phyloP scores from a whole-genome alignment of 768 basidiomycete species.

The Russula griseocarnosa region DNA sequence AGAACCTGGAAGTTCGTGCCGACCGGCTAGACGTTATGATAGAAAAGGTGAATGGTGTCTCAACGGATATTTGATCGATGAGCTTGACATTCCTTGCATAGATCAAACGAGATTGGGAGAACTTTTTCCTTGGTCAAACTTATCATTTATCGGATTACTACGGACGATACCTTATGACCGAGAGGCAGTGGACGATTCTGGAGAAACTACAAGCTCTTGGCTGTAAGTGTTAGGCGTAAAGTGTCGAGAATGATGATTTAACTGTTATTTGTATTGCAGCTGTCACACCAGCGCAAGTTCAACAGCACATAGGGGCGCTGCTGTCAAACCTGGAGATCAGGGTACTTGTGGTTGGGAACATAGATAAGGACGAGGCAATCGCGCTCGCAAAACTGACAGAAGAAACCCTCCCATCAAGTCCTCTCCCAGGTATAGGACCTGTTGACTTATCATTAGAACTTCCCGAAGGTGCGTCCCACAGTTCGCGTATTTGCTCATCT shows the following conservation, averaged over 20 bases:
- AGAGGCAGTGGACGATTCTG: constrained; percentile 68
- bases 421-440: constrained; percentile 54
- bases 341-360: constrained; percentile 78
- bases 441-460: constrained; percentile 55
- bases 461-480: constrained; percentile 51
- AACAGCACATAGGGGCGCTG: constrained; percentile 54
- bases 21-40: constrained; percentile 77
- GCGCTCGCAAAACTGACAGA: constrained; percentile 70
- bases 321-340: constrained; percentile 64
- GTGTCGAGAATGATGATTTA: neutral
- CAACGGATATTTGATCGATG: neutral
- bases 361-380: constrained; percentile 79
- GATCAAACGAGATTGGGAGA: constrained; percentile 76
- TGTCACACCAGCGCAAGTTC: constrained; percentile 66
- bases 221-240: constrained; percentile 44
- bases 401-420: constrained; percentile 51
- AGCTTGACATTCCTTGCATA: constrained; percentile 32
- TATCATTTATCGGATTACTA: constrained; percentile 78
- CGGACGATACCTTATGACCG: constrained; percentile 62
- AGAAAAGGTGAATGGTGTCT: constrained; percentile 58
- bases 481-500: neutral
- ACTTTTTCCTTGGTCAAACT: constrained; percentile 83
- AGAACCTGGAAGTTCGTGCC: constrained; percentile 57
- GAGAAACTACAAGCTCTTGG: constrained; percentile 75
- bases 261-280: constrained; percentile 41